These are phyloP conservation scores for Geosmithia morbida DNA, from an alignment of 2,329 filamentous ascomycete species.

Conservation along the genomic window DNA sequence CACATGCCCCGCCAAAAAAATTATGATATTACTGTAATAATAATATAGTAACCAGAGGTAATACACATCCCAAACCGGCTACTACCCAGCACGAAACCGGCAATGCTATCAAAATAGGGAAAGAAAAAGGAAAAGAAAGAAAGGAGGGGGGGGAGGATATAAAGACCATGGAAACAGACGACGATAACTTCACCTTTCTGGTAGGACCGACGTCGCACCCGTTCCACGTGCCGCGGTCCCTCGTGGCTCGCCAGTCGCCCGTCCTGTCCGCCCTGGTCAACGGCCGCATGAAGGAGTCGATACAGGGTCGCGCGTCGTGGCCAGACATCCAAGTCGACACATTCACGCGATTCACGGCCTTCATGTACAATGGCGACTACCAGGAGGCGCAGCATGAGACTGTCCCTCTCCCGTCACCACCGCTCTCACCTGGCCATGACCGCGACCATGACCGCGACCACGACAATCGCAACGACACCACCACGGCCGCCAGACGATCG, in stretches of 20 bases:
- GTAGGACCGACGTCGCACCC: neutral
- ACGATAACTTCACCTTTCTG: neutral
- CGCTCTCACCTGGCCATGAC: neutral
- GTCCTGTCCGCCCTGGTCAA: neutral
- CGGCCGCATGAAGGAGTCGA: neutral
- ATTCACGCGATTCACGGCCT: neutral
- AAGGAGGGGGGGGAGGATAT: too few species aligned
- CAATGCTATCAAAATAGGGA: too few species aligned
- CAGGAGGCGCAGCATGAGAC: neutral
- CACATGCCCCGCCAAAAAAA: too few species aligned
- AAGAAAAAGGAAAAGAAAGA: too few species aligned
- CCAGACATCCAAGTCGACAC: neutral
- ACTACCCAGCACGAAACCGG: too few species aligned
- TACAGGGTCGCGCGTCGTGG: neutral
- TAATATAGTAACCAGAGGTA: too few species aligned
- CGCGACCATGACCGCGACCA: too few species aligned
- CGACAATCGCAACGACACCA: too few species aligned
- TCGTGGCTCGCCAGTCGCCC: neutral
- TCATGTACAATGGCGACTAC: neutral
- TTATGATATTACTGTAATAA: too few species aligned
- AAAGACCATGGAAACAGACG: neutral
- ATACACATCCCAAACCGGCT: too few species aligned
- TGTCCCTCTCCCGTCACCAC: neutral
- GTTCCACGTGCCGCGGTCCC: neutral
- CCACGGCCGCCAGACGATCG: too few species aligned